phyloP scores from a whole-genome alignment of 1,139 yeast genomes.

The Scheffersomyces quercinus region DNA sequence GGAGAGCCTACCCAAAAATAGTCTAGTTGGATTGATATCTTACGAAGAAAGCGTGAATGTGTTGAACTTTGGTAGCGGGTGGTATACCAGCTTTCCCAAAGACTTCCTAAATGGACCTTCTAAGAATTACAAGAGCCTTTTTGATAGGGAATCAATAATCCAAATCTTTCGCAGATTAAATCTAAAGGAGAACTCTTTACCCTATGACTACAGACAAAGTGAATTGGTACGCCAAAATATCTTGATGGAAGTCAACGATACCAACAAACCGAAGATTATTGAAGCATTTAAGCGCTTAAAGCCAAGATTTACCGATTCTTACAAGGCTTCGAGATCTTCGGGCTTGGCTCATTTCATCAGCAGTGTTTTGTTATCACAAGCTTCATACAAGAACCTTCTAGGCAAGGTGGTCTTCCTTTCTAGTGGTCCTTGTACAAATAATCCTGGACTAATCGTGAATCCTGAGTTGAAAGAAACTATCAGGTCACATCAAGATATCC shows the following conservation, averaged over 20 bases:
- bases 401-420: slow-evolving; percentile 31
- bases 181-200: slow-evolving; percentile 1
- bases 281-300: slow-evolving; percentile 15
- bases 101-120: neutral
- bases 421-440: slow-evolving; percentile 37
- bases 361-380: slow-evolving; percentile 19
- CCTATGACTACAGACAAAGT: slow-evolving; percentile 11
- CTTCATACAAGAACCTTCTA: slow-evolving; percentile 19
- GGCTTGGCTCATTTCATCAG: slow-evolving; percentile 34
- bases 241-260: slow-evolving; percentile 5
- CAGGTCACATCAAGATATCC: slow-evolving; percentile 39
- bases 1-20: slow-evolving; percentile 20
- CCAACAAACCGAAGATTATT: slow-evolving; percentile 5
- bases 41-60: slow-evolving; percentile 30
- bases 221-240: slow-evolving; percentile 7
- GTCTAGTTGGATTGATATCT: slow-evolving; percentile 27
- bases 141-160: slow-evolving; percentile 1
- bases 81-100: neutral
- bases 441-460: slow-evolving; percentile 35
- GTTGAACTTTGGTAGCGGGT: slow-evolving; percentile 15
- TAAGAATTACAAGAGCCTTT: slow-evolving; percentile 3
- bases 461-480: slow-evolving; percentile 12
- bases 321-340: slow-evolving; percentile 31
- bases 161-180: slow-evolving; percentile 11
- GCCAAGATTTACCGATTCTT: slow-evolving; percentile 27